Base-by-base conservation (phyloP, 148 eudicot species). In the Camellia japonica region DNA sequence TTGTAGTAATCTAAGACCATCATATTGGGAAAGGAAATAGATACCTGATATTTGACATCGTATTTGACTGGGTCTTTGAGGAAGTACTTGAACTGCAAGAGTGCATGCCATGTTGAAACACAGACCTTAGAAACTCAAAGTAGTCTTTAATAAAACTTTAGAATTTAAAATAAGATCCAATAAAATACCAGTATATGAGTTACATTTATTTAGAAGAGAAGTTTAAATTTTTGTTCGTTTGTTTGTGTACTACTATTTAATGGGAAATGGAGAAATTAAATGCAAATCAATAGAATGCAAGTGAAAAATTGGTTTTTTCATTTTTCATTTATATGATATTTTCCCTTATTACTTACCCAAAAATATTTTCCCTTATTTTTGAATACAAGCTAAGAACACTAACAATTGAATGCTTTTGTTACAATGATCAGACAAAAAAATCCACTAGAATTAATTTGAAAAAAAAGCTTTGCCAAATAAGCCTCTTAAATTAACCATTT, bases 41-140 rank as follows among this genome's bases (percentile, higher is more conserved):
- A 14, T 88, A 95, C 98, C 99, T 95, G 97, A 83, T 95, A 95
- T 75, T 95, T 95, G 78, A 95, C 97, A 74, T 95, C 99, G 51
- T 95, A 89, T 84, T 95, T 95, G 75, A 91, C 90, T 13, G 99
- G 99, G 79, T 95, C 99, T 79, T 91, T 93, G 72, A 95, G 93
- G 87, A 93, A 87, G 87, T 92, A 93, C 59, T 91, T 87, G 87
- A 91, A 86, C 99, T 95, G 93, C 80, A 84, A 81, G 14, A 2
- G 78, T 4, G 47, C 47, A 80, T 51, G 20, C 68, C 74, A 51
- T 38, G 4, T 70, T 10, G 2, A 23, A 70, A 20, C 64, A 10
- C 18, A 59, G 3, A 58, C 38, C 38, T 30, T 30, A 30, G 38
- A 30, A 30, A 30, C 38, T 30, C 38, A 30, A 30, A 30, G 38